Conservation (phyloP, 345 rosid species). For the Pistacia integerrima region DNA sequence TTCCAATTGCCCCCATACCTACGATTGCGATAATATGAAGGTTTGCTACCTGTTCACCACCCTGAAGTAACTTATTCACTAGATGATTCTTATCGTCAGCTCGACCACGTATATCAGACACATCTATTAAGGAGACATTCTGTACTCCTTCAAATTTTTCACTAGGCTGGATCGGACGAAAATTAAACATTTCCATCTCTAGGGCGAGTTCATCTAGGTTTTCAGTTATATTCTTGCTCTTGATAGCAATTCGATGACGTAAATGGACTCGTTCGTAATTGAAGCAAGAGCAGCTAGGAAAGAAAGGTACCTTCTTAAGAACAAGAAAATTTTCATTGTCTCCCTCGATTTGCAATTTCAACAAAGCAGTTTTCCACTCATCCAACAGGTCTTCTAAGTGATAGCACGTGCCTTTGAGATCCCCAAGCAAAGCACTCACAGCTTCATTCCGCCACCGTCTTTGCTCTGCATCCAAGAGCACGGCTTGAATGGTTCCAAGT, state of each 20-base stretch:
- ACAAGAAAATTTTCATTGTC: background rate
- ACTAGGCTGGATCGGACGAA: background rate
- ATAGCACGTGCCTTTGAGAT: conserved; percentile 4
- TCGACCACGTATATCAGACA: background rate
- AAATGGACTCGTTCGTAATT: background rate
- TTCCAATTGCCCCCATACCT: background rate
- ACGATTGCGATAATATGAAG: conserved; percentile 3
- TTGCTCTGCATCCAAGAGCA: conserved; percentile 11
- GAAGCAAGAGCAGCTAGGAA: background rate
- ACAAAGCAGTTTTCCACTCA: background rate
- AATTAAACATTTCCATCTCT: background rate
- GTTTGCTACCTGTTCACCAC: background rate
- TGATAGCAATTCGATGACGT: background rate
- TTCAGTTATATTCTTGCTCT: background rate
- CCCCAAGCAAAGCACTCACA: background rate
- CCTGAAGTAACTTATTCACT: background rate
- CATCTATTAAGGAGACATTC: background rate
- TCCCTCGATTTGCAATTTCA: background rate
- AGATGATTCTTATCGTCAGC: background rate
- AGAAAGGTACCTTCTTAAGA: background rate
- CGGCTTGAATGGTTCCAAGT: background rate
- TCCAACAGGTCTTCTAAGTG: conserved; percentile 10
- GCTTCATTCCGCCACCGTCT: background rate
- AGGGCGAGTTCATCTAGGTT: background rate
- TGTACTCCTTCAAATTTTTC: background rate